phyloP scores from a whole-genome alignment of 192 early-diverging fungal genomes.

The Diversispora epigaea region DNA sequence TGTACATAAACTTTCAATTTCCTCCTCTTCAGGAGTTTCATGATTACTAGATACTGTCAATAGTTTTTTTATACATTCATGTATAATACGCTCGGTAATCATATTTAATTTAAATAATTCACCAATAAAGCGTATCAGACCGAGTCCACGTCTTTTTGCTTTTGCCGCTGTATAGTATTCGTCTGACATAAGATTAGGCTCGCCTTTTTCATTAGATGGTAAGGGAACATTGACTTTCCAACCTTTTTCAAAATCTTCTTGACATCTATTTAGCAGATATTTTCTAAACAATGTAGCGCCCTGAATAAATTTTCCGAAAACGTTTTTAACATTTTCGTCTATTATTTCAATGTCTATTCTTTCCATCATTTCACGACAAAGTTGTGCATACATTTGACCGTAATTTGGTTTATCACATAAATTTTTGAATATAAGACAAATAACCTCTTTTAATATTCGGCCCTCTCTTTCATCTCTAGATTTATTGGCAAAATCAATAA shows the following conservation, averaged over 20 bases:
- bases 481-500: constrained; percentile 75
- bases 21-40: constrained; percentile 87
- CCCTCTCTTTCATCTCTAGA: constrained; percentile 66
- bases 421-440: constrained; percentile 90
- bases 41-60: constrained; percentile 67
- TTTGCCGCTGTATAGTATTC: constrained; percentile 85
- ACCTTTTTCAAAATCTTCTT: constrained; percentile 96
- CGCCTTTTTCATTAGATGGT: no score
- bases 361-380: constrained; percentile 82
- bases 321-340: constrained; percentile 61
- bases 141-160: constrained; percentile 92
- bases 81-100: constrained; percentile 94
- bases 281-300: constrained; percentile 83
- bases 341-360: constrained; percentile 53
- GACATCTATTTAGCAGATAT: constrained; percentile 89
- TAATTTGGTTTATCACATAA: constrained; percentile 93
- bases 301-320: constrained; percentile 51
- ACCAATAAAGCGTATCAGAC: constrained; percentile 91
- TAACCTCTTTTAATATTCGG: constrained; percentile 74
- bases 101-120: constrained; percentile 90
- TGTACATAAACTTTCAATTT: constrained; percentile 90
- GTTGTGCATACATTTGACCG: constrained; percentile 82
- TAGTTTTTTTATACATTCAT: constrained; percentile 83
- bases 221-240: no score
- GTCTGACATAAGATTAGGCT: constrained; percentile 72